phyloP scores from a whole-genome alignment of 2,329 filamentous ascomycete species.

The Byssochlamys sp. region DNA sequence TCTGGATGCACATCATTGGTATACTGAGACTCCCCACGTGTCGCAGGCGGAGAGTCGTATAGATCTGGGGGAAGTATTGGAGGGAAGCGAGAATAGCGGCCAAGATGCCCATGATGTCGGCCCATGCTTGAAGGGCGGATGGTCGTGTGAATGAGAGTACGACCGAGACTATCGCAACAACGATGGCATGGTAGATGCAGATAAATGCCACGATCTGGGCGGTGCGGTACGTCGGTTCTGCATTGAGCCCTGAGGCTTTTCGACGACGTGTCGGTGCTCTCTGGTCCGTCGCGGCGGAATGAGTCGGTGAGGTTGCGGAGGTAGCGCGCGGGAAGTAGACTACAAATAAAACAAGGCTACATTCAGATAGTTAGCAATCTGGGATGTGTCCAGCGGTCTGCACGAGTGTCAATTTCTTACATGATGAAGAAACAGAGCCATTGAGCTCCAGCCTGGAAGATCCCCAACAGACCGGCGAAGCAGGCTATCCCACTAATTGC shows the following conservation, averaged over 20 bases:
- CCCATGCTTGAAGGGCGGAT: conserved; percentile 62
- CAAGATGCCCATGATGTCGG: conserved; percentile 72
- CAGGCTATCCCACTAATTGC: conserved; percentile 75
- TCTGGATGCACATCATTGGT: conserved; percentile 97
- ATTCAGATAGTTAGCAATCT: conserved; percentile 1
- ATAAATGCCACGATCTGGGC: conserved; percentile 64
- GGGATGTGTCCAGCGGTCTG: background rate
- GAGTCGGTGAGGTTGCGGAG: conserved; percentile 39
- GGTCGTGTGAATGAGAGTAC: conserved; percentile 58
- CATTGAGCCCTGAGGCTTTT: conserved; percentile 35
- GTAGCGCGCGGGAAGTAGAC: conserved; percentile 72
- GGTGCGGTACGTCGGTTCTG: conserved; percentile 55
- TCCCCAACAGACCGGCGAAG: conserved; percentile 72
- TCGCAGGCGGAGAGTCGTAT: conserved; percentile 75
- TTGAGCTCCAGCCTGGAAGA: conserved; percentile 82
- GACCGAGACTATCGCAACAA: conserved; percentile 55
- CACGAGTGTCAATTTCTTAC: conserved; percentile 44
- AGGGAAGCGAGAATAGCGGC: conserved; percentile 69
- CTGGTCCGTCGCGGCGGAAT: conserved; percentile 16
- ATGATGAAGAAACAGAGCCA: conserved; percentile 88
- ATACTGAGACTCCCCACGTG: conserved; percentile 87
- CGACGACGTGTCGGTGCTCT: conserved; percentile 23
- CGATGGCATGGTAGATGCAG: conserved; percentile 66
- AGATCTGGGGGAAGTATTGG: conserved; percentile 93
- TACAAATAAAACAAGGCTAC: conserved; percentile 81